Conservation (phyloP, 352 stramenopile species). For the Globisporangium ultimum region DNA sequence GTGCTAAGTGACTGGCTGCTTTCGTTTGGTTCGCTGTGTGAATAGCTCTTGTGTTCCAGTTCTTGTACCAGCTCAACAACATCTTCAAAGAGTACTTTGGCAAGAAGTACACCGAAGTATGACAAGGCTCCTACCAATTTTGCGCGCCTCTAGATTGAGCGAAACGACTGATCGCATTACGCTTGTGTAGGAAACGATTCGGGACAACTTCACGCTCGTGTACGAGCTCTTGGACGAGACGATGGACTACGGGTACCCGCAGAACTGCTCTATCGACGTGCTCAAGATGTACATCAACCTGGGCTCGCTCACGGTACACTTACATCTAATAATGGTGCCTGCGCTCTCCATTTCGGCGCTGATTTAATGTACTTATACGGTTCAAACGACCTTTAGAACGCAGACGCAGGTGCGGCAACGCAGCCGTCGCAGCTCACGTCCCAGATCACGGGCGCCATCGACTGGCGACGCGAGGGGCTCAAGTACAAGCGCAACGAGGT, state of each 20-base stretch:
- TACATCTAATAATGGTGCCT: no score
- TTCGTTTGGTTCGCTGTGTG: background rate
- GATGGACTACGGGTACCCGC: conserved; percentile 99
- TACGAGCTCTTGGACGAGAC: conserved; percentile 99
- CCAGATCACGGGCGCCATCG: conserved; percentile 88
- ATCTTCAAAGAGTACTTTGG: conserved; percentile 98
- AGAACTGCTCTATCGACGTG: conserved; percentile 97
- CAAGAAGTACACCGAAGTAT: conserved; percentile 95
- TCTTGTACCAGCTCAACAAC: conserved; percentile 94
- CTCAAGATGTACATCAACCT: conserved; percentile 99
- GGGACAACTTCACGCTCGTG: conserved; percentile 98
- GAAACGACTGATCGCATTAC: background rate
- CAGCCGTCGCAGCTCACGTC: conserved; percentile 83
- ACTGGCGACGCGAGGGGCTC: conserved; percentile 94
- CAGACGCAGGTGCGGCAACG: conserved; percentile 89
- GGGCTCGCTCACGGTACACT: conserved; percentile 62
- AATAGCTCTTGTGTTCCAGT: conserved; percentile 93
- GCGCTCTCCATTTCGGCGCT: no score
- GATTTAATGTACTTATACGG: no score
- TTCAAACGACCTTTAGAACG: no score
- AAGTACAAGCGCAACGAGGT: conserved; percentile 99
- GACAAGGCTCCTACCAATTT: background rate
- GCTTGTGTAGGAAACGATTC: conserved; percentile 83
- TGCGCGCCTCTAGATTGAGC: background rate
- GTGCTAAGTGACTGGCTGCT: background rate